Base-by-base conservation (phyloP, 805 yeast genomes). In the Kodamaea sagamina region DNA sequence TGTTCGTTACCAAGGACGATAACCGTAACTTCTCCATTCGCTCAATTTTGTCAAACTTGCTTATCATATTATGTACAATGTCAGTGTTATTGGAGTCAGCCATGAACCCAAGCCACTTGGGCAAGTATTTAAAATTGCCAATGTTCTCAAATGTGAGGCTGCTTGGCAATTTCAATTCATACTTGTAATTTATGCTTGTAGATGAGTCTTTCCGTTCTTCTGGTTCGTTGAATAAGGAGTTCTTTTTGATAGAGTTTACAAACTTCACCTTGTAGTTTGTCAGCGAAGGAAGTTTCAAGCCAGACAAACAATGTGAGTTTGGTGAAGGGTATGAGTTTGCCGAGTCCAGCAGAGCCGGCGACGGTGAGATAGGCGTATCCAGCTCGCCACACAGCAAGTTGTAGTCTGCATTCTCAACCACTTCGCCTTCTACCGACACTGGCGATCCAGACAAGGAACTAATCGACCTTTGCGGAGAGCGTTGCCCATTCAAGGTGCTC, bases 231-330 rank as follows among this genome's bases (percentile, higher is more conserved):
- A 44, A 37, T 11, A 59, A 46, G 3, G 55, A 54, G 39, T 59
- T 66, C 34, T 60, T 67, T 42, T 67, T 67, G 43, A 71, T 62
- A 0, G 68, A 58, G 34, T 63, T 58, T 13, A 70, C 54, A 39
- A 70, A 63, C 48, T 62, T 66, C 36, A 58, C 63, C 36, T 61
- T 58, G 16, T 65, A 57, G 22, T 69, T 66, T 3, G 71, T 62
- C 3, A 68, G 63, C 4, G 71, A 59, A 3, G 78, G 78, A 19
- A 72, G 53, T 8, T 68, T 60, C 51, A 72, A 72, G 1, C 76
- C 75, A 0, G 74, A 62, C 17, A 72, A 53, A 21, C 47, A 53
- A 28, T 42, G 12, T 13, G 50, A 19, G 18, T 34, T 26, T 11
- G 44, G 6, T 13, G 38, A 37, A 9, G 45, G n/a, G 12, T 12